Conservation (phyloP, 2,329 filamentous ascomycete species). For the Metarhizium album region DNA sequence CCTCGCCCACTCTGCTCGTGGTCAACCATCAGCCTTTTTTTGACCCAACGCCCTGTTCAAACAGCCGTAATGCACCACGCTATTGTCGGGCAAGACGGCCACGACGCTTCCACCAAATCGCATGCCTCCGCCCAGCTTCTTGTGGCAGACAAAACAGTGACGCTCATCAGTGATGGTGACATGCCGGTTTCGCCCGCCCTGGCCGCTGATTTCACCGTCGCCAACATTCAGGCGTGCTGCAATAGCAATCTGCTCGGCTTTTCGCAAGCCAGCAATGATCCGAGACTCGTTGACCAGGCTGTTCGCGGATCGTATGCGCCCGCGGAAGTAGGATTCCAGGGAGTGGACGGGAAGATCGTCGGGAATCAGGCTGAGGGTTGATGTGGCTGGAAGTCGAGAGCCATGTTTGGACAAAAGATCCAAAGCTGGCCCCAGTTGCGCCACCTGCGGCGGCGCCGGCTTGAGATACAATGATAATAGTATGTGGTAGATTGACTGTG, state of each 20-base stretch:
- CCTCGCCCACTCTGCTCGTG: slow-evolving; percentile 26
- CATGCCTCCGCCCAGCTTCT: slow-evolving; percentile 76
- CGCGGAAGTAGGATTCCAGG: slow-evolving; percentile 83
- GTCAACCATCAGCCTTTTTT: slow-evolving; percentile 22
- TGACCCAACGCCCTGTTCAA: slow-evolving; percentile 38
- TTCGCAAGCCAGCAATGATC: slow-evolving; percentile 65
- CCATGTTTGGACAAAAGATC: slow-evolving; percentile 86
- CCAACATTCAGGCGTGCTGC: slow-evolving; percentile 68
- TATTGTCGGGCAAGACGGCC: slow-evolving; percentile 75
- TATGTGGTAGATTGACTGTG: slow-evolving; percentile 81
- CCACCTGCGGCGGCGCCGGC: slow-evolving; percentile 61
- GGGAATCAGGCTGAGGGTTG: slow-evolving; percentile 78
- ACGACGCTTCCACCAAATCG: slow-evolving; percentile 84
- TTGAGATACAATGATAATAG: slow-evolving; percentile 82
- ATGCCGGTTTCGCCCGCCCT: slow-evolving; percentile 46
- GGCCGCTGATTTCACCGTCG: slow-evolving; percentile 43
- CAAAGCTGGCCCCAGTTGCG: slow-evolving; percentile 69
- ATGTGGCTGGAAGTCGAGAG: slow-evolving; percentile 76
- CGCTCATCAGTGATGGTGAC: slow-evolving; percentile 81
- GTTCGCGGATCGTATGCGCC: slow-evolving; percentile 79
- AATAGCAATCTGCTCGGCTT: slow-evolving; percentile 66
- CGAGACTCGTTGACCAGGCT: slow-evolving; percentile 70
- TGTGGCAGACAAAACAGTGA: slow-evolving; percentile 87
- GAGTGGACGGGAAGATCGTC: slow-evolving; percentile 65
- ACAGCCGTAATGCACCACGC: slow-evolving; percentile 74